Base-by-base conservation (phyloP, 345 rosid genomes). In the Eucalyptus coolabah region DNA sequence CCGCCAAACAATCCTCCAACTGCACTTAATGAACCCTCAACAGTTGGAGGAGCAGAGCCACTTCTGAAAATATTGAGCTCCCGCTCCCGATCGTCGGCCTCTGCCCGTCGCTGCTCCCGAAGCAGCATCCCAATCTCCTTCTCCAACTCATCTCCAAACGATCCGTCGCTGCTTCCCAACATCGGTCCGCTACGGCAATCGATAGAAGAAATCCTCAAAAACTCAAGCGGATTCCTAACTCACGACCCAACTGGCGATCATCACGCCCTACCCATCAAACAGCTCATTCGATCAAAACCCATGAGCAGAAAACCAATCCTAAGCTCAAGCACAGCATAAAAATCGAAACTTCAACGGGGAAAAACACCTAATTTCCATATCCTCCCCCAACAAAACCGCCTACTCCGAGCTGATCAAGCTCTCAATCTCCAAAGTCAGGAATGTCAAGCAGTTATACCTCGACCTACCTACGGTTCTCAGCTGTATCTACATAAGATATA, bases 21-120 rank as follows among this genome's bases (percentile, higher is more conserved):
- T 16, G 99, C 96, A 92, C 83, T 94, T 67, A 94, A 86, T 30
- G 99, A 95, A 30, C 99, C 99, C 89, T 97, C 98, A 12, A 96
- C 96, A 4, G 98, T 96, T 12, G 99, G 99, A 0, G 99, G 99
- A 50, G 99, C 99, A 44, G 99, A 97, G 88, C 99, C 99, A 89
- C 98, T 96, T 91, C 99, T 91, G 89, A 90, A 97, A 87, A 96
- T 92, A 90, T 92, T 95, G 87, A 95, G 95, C 88, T 96, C 99
- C 63, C 94, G 89, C 91, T 97, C 99, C 65, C 94, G 93, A 91
- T 96, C 98, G 93, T 91, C 87, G 91, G 92, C 49, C 92, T 94
- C 92, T 92, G 92, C 60, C 91, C 26, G 87, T 65, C 94, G 92
- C 90, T 93, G 94, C 88, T 95, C 95, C 86, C 94, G 92, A 50